These are phyloP conservation scores for Neonectria ditissima DNA, from an alignment of 2,329 filamentous ascomycete species.

Conservation along the genomic window DNA sequence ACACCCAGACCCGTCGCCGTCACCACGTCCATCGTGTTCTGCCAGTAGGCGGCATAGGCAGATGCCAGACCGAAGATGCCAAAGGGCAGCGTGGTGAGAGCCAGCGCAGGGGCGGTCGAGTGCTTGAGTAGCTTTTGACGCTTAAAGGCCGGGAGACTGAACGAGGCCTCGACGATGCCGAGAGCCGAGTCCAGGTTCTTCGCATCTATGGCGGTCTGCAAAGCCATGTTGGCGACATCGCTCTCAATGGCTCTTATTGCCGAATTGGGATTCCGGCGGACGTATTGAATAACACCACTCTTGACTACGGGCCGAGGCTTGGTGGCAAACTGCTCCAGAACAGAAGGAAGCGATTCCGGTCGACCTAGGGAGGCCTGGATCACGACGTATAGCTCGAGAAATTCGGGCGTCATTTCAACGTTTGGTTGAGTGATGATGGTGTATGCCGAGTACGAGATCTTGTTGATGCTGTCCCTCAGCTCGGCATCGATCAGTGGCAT, in stretches of 20 bases:
- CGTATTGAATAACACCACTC: slow-evolving; percentile 70
- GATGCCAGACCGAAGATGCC: slow-evolving; percentile 78
- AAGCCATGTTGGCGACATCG: slow-evolving; percentile 77
- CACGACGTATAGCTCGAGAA: slow-evolving; percentile 80
- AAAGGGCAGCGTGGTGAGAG: slow-evolving; percentile 70
- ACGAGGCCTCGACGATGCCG: slow-evolving; percentile 77
- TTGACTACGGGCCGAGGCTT: slow-evolving; percentile 79
- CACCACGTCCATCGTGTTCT: slow-evolving; percentile 79
- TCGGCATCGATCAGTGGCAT: slow-evolving; percentile 48
- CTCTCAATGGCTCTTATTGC: slow-evolving; percentile 78
- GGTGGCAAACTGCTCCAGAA: slow-evolving; percentile 84
- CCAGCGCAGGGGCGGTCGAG: slow-evolving; percentile 69
- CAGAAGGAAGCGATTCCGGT: slow-evolving; percentile 81
- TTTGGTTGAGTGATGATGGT: slow-evolving; percentile 78
- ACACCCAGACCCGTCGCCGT: slow-evolving; percentile 84
- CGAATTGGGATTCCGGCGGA: slow-evolving; percentile 73
- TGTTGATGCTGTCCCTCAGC: slow-evolving; percentile 60
- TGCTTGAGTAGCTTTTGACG: slow-evolving; percentile 75
- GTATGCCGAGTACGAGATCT: slow-evolving; percentile 72
- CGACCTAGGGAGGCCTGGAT: slow-evolving; percentile 79
- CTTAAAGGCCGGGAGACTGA: slow-evolving; percentile 73
- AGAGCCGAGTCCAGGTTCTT: slow-evolving; percentile 84
- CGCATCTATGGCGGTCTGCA: slow-evolving; percentile 82
- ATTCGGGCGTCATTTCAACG: slow-evolving; percentile 80
- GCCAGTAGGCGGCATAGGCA: slow-evolving; percentile 56